These are phyloP conservation scores for Hymenoscyphus occultus DNA, from an alignment of 2,329 filamentous ascomycete species.

Conservation along the genomic window DNA sequence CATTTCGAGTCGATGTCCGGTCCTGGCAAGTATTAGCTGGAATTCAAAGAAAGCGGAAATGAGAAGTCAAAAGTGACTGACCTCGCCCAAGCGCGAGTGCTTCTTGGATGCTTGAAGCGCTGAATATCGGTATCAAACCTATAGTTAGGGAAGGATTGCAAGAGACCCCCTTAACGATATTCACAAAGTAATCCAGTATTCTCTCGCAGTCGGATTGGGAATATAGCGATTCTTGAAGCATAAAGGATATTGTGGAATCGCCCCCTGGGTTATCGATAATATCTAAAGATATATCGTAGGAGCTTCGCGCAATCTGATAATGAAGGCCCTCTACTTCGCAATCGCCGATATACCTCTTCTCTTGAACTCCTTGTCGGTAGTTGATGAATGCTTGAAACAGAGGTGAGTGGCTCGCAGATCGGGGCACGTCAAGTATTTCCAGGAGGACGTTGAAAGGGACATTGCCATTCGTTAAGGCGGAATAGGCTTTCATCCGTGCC, in stretches of 20 bases:
- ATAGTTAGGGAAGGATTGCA: neutral
- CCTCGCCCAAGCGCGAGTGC: slow-evolving; percentile 12
- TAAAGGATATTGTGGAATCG: slow-evolving; percentile 12
- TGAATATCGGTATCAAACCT: neutral
- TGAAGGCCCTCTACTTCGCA: slow-evolving; percentile 5
- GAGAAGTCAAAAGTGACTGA: neutral
- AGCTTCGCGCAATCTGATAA: slow-evolving; percentile 7
- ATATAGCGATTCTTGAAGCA: slow-evolving; percentile 17
- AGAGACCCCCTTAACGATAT: slow-evolving; percentile 12
- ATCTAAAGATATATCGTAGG: slow-evolving; percentile 20
- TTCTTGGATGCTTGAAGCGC: neutral
- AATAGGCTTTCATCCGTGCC: slow-evolving; percentile 33
- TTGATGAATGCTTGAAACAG: slow-evolving; percentile 45
- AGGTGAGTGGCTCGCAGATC: slow-evolving; percentile 42
- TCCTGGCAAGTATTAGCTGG: slow-evolving; percentile 8
- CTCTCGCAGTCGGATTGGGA: slow-evolving; percentile 5
- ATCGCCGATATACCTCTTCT: slow-evolving; percentile 8
- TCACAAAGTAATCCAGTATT: slow-evolving; percentile 34
- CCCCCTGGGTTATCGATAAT: slow-evolving; percentile 22
- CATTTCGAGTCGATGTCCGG: slow-evolving; percentile 18
- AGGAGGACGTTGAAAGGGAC: slow-evolving; percentile 51
- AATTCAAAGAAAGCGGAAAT: neutral
- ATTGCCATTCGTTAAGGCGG: slow-evolving; percentile 42
- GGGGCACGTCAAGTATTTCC: slow-evolving; percentile 40
- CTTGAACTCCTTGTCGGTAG: slow-evolving; percentile 17